These are phyloP conservation scores for Apiospora saccharicola DNA, from an alignment of 2,329 filamentous ascomycete genomes.

Conservation along the genomic window DNA sequence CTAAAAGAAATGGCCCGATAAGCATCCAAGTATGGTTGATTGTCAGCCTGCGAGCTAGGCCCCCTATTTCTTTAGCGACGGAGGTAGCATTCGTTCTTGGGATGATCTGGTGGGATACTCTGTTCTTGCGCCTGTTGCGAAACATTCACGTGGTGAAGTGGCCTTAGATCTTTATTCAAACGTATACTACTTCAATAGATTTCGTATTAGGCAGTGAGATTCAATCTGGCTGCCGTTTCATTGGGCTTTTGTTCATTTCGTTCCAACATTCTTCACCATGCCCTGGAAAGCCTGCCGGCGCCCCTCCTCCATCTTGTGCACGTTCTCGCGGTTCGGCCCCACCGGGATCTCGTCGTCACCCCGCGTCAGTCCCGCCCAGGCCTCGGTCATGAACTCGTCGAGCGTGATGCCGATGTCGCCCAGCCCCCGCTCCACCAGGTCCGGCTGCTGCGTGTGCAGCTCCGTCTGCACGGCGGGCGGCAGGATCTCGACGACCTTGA, in stretches of 20 bases:
- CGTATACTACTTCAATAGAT: background rate
- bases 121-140: background rate
- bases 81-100: too few species aligned
- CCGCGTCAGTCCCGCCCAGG: slow-evolving; percentile 50
- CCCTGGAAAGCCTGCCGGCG: slow-evolving; percentile 25
- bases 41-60: too few species aligned
- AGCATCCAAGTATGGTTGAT: too few species aligned
- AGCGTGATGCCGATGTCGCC: slow-evolving; percentile 47
- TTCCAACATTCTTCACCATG: slow-evolving; percentile 11
- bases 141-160: background rate
- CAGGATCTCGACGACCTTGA: slow-evolving; percentile 56
- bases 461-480: slow-evolving; percentile 57
- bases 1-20: too few species aligned
- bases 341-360: slow-evolving; percentile 49
- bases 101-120: background rate
- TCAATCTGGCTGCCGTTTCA: background rate
- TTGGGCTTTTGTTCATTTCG: background rate
- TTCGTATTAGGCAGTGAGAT: background rate
- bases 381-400: slow-evolving; percentile 52
- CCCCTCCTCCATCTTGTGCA: slow-evolving; percentile 33
- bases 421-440: slow-evolving; percentile 43
- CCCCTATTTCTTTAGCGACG: too few species aligned
- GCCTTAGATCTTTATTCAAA: background rate
- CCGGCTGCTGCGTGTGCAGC: slow-evolving; percentile 52
- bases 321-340: slow-evolving; percentile 31